These are phyloP conservation scores for Lenwebbia sp. DNA, from an alignment of 345 rosid species.

Conservation along the genomic window DNA sequence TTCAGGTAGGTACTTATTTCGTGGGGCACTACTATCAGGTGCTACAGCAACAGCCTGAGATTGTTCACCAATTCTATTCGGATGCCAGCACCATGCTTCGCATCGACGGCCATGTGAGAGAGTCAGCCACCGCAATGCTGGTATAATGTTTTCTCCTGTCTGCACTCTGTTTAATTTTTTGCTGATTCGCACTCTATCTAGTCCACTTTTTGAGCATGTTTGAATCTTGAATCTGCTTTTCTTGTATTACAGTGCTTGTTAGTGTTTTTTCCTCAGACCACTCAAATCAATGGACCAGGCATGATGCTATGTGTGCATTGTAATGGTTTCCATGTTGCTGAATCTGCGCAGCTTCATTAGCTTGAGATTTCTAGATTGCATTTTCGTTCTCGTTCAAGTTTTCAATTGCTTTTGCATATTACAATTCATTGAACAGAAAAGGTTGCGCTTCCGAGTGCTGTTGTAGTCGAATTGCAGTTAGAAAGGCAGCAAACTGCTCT, in stretches of 20 bases:
- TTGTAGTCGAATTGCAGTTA: background rate
- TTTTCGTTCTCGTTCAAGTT: background rate
- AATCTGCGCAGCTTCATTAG: background rate
- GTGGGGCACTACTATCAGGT: constrained; percentile 92
- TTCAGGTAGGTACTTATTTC: constrained; percentile 85
- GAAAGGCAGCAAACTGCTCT: background rate
- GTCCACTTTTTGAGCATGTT: background rate
- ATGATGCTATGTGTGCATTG: background rate
- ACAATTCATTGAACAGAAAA: background rate
- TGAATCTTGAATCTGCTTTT: background rate
- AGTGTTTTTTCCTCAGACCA: background rate
- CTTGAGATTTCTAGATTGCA: background rate
- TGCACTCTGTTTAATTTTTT: background rate
- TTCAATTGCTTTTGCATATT: background rate
- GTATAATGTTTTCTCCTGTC: constrained; percentile 17
- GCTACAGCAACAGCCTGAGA: constrained; percentile 78
- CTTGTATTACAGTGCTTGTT: background rate
- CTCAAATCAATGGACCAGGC: background rate
- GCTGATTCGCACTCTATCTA: background rate
- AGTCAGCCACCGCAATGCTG: constrained; percentile 68
- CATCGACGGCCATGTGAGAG: constrained; percentile 57
- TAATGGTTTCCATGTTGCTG: background rate
- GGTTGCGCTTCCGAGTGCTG: background rate
- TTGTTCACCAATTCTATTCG: constrained; percentile 78
- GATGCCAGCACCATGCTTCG: constrained; percentile 70